These are phyloP conservation scores for Zasmidium cellare DNA, from an alignment of 2,329 filamentous ascomycete species.

Conservation along the genomic window DNA sequence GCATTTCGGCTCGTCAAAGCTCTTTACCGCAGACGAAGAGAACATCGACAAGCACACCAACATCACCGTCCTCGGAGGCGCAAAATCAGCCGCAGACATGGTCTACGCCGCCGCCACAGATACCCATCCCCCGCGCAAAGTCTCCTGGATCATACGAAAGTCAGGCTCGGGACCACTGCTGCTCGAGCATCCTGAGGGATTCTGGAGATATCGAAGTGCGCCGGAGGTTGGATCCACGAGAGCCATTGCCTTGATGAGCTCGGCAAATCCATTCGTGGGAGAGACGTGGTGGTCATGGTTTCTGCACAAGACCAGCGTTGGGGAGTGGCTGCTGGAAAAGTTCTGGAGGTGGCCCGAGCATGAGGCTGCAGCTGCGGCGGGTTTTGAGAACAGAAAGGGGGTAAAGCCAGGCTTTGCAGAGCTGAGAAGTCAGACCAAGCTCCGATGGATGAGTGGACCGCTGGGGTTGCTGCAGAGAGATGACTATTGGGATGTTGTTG, in stretches of 20 bases:
- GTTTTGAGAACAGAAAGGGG: slow-evolving; percentile 2
- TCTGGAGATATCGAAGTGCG: background rate
- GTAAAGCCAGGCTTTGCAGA: too few species aligned
- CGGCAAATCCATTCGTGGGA: background rate
- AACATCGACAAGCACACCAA: slow-evolving; percentile 22
- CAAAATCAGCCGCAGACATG: slow-evolving; percentile 40
- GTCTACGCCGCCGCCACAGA: slow-evolving; percentile 36
- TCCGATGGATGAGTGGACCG: slow-evolving; percentile 4
- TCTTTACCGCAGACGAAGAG: slow-evolving; percentile 23
- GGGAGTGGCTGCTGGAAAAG: background rate
- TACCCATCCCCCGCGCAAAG: slow-evolving; percentile 25
- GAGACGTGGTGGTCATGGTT: slow-evolving; percentile 1
- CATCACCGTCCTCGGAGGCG: slow-evolving; percentile 36
- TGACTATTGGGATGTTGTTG: slow-evolving; percentile 18
- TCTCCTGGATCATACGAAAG: slow-evolving; percentile 38
- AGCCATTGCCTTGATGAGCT: background rate
- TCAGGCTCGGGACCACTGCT: slow-evolving; percentile 30
- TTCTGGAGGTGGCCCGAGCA: slow-evolving; percentile 7
- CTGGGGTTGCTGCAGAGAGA: slow-evolving; percentile 15
- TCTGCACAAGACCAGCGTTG: background rate
- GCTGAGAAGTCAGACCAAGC: background rate
- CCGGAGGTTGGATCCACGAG: background rate
- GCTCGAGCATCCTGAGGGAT: background rate
- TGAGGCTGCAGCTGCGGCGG: background rate
- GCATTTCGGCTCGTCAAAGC: slow-evolving; percentile 29